phyloP scores from a whole-genome alignment of 495 filamentous ascomycete species.

The Elaphomyces granulatus region DNA sequence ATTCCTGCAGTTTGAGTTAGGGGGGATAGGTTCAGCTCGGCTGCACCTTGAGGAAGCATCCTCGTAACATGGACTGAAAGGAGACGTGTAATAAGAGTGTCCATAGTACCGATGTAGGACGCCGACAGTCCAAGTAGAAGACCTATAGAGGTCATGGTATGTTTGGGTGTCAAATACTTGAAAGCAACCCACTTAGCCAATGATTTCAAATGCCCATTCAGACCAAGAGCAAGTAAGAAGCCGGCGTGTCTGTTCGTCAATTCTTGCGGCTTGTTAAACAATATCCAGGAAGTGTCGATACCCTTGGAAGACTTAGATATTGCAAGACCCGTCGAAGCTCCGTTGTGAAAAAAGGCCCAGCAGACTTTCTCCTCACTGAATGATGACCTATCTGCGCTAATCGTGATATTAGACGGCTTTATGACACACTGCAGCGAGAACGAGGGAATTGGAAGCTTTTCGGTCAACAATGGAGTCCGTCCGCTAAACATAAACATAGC shows the following conservation, averaged over 20 bases:
- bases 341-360: slow-evolving; percentile 98
- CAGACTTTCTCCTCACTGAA: slow-evolving; percentile 91
- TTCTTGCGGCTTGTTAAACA: slow-evolving; percentile 92
- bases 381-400: slow-evolving; percentile 65
- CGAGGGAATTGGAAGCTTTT: slow-evolving; percentile 71
- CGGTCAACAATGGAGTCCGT: slow-evolving; percentile 71
- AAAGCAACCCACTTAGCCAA: slow-evolving; percentile 97
- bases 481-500: slow-evolving; percentile 74
- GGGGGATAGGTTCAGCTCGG: slow-evolving; percentile 83
- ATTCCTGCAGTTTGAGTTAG: slow-evolving; percentile 93
- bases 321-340: slow-evolving; percentile 76
- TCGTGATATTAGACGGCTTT: slow-evolving; percentile 77
- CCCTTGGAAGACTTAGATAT: slow-evolving; percentile 83
- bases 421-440: slow-evolving; percentile 83
- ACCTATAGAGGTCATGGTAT: slow-evolving; percentile 97
- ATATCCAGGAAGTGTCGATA: slow-evolving; percentile 96
- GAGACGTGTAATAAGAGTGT: slow-evolving; percentile 82
- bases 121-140: slow-evolving; percentile 83
- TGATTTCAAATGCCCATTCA: slow-evolving; percentile 86
- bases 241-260: slow-evolving; percentile 88
- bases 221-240: slow-evolving; percentile 78
- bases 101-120: slow-evolving; percentile 92
- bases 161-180: slow-evolving; percentile 95
- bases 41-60: slow-evolving; percentile 80
- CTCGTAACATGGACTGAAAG: slow-evolving; percentile 94